phyloP scores from a whole-genome alignment of 2,329 filamentous ascomycete genomes.

The Fusarium citri region DNA sequence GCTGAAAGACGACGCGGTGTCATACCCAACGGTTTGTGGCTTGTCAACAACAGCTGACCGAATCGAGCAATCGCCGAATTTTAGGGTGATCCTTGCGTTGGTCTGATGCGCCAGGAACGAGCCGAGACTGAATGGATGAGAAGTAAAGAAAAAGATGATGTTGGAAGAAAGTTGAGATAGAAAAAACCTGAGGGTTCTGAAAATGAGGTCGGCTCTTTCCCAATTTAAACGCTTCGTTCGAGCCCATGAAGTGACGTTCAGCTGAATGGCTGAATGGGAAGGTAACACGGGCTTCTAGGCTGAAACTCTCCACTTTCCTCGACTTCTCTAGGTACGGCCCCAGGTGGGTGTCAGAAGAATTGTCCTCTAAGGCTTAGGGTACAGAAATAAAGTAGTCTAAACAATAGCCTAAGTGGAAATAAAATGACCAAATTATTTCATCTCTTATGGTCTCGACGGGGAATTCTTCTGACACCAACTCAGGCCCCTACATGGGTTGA shows the following conservation, averaged over 20 bases:
- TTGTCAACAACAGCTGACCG: slow-evolving; percentile 36
- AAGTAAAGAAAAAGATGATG: background rate
- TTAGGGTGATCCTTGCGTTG: slow-evolving; percentile 25
- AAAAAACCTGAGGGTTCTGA: slow-evolving; percentile 5
- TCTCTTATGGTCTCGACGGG: too few species aligned
- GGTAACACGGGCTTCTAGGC: slow-evolving; percentile 28
- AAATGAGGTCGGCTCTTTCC: slow-evolving; percentile 24
- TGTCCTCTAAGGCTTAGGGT: too few species aligned
- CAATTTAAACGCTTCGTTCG: slow-evolving; percentile 21
- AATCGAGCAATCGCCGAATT: slow-evolving; percentile 44
- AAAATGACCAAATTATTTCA: too few species aligned
- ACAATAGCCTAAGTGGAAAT: too few species aligned
- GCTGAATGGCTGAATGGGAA: slow-evolving; percentile 30
- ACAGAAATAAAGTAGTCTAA: too few species aligned
- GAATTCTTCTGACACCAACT: too few species aligned
- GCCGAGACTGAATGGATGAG: slow-evolving; percentile 8
- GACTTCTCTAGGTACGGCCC: slow-evolving; percentile 1
- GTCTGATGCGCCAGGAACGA: slow-evolving; percentile 16
- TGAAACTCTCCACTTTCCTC: slow-evolving; percentile 33
- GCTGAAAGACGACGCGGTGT: slow-evolving; percentile 21
- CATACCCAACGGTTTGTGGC: slow-evolving; percentile 32
- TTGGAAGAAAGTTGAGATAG: background rate
- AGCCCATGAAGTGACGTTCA: slow-evolving; percentile 25
- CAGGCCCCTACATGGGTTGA: background rate
- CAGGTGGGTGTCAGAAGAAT: too few species aligned